phyloP scores from a whole-genome alignment of 371 early-diverging fungal species.

The Syncephalis plumigaleata region DNA sequence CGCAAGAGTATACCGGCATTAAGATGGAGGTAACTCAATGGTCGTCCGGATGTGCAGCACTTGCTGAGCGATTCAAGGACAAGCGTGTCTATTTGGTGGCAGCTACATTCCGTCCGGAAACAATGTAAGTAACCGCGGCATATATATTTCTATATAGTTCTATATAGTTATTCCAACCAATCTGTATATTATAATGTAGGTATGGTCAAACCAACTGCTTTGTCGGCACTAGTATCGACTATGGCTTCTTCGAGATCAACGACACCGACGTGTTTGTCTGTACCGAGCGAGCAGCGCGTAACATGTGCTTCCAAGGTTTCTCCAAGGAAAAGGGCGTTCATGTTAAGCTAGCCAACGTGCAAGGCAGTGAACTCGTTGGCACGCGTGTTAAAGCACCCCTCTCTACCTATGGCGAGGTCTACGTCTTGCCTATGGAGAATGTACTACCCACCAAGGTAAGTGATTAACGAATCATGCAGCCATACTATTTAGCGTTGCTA shows the following conservation, averaged over 20 bases:
- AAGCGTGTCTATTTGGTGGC: constrained; percentile 84
- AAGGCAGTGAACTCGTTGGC: constrained; percentile 73
- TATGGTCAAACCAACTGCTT: constrained; percentile 94
- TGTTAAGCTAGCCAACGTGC: constrained; percentile 52
- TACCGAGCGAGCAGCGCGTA: constrained; percentile 87
- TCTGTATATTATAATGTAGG: too few relatives aligned
- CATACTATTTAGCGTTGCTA: too few relatives aligned
- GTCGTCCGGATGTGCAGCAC: constrained; percentile 12
- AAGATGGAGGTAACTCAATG: constrained; percentile 70
- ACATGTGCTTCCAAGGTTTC: constrained; percentile 90
- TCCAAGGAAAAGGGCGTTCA: constrained; percentile 45
- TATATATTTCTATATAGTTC: too few relatives aligned
- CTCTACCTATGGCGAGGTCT: constrained; percentile 55
- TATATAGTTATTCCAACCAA: neutral
- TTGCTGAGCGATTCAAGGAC: constrained; percentile 7
- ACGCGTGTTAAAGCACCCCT: constrained; percentile 84
- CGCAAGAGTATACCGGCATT: constrained; percentile 91
- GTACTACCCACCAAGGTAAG: constrained; percentile 65
- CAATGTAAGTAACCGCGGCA: constrained; percentile 77
- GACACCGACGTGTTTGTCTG: constrained; percentile 69
- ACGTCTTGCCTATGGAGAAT: constrained; percentile 92
- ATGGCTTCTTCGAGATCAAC: constrained; percentile 66
- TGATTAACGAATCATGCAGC: too few relatives aligned
- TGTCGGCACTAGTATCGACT: constrained; percentile 80
- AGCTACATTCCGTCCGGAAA: constrained; percentile 95